A percentile compares a stretch with the other conserved stretches of the same genome.
phyloP scores from a whole-genome alignment of 169 alveolate genomes.

The Theileria sp. region DNA sequence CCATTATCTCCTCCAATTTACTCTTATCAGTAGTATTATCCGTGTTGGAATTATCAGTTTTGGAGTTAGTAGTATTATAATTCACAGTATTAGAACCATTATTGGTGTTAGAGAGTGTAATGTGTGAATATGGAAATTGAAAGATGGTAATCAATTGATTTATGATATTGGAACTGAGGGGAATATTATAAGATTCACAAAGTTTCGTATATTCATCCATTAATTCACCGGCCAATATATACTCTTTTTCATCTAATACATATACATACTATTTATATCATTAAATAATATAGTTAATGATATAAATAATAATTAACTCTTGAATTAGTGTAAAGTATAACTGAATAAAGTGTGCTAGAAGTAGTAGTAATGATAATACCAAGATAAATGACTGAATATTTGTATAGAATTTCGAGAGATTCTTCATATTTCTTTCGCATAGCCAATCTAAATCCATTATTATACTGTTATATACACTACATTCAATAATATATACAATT shows the following conservation, averaged over 20 bases:
- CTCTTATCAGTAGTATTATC: neutral
- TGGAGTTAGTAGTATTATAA: too few relatives aligned
- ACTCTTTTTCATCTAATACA: constrained; percentile 17
- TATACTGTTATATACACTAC: neutral
- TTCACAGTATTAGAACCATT: too few relatives aligned
- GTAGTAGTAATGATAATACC: constrained; percentile 10
- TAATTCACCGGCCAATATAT: constrained; percentile 22
- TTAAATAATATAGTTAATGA: too few relatives aligned
- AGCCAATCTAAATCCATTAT: neutral
- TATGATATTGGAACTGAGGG: neutral
- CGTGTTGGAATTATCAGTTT: neutral
- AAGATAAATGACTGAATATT: constrained; percentile 39
- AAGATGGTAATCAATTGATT: constrained; percentile 5
- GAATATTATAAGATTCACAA: constrained; percentile 13
- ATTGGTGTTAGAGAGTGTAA: neutral
- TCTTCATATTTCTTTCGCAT: constrained; percentile 48
- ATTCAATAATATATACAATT: neutral
- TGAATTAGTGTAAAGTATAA: neutral
- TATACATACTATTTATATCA: neutral
- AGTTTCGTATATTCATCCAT: constrained; percentile 33
- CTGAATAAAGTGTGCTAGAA: neutral
- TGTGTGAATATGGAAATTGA: constrained; percentile 18
- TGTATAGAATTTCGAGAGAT: constrained; percentile 35
- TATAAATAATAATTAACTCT: too few relatives aligned
- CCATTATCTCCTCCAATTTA: constrained; percentile 5